Percentiles rank a stretch among this genome's conserved stretches.
Evolutionary conservation across 495 filamentous ascomycete genomes (phyloP).

Genomic region (Aspergillus indologenus): DNA sequence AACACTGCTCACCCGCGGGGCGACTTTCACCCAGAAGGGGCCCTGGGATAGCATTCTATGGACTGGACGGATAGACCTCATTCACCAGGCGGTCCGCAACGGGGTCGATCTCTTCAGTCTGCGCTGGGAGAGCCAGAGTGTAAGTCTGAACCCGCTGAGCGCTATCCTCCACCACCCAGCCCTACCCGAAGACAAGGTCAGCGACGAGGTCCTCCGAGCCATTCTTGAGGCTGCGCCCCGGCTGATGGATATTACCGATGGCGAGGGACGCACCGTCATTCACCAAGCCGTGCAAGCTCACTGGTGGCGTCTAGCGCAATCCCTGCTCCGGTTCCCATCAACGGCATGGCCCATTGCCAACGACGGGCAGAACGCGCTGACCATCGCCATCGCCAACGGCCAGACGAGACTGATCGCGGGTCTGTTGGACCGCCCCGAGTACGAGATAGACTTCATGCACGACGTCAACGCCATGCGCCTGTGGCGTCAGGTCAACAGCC

Average conservation of each 20-base stretch:
- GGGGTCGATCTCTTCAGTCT: neutral
- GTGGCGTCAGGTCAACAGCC: neutral
- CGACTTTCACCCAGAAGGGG: neutral
- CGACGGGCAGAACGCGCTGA: neutral
- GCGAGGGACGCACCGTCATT: neutral
- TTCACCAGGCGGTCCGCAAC: neutral
- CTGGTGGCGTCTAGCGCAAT: neutral
- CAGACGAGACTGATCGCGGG: neutral
- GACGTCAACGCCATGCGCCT: neutral
- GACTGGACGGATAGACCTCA: neutral
- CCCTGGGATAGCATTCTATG: neutral
- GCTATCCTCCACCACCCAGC: neutral
- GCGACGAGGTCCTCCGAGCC: neutral
- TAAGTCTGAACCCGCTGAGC: too few relatives aligned
- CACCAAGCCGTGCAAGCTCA: neutral
- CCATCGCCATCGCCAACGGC: neutral
- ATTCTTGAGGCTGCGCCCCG: neutral
- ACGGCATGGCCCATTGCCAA: neutral
- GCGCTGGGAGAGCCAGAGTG: too few relatives aligned
- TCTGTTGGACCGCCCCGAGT: neutral
- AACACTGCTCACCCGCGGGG: neutral
- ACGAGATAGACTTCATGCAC: neutral
- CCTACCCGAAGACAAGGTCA: neutral
- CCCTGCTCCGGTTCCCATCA: neutral
- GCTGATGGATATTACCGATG: neutral